A percentile compares a stretch with the other conserved stretches of the same genome.
phyloP scores from a whole-genome alignment of 306 rosid genomes.

The Morella rubra region DNA sequence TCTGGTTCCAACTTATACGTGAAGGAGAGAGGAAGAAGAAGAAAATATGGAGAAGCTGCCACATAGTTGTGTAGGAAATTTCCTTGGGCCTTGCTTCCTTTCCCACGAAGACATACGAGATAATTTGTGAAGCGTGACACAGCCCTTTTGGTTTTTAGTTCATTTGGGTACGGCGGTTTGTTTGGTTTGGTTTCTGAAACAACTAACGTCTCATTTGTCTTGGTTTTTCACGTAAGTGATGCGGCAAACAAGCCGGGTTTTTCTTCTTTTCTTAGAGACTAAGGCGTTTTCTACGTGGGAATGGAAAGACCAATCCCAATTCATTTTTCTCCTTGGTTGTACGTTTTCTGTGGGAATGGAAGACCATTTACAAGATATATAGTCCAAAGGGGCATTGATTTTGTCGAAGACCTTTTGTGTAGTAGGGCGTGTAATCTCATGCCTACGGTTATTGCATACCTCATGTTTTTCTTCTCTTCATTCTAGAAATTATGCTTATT shows the following conservation, averaged over 20 bases:
- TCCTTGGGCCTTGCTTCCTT: background rate
- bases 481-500: too few relatives aligned
- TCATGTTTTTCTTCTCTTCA: too few relatives aligned
- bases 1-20: conserved; percentile 7
- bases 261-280: background rate
- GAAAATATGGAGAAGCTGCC: background rate
- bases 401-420: too few relatives aligned
- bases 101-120: background rate
- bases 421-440: too few relatives aligned
- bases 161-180: background rate
- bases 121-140: too few relatives aligned
- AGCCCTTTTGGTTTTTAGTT: background rate
- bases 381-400: background rate
- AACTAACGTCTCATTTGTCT: too few relatives aligned
- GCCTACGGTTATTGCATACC: too few relatives aligned
- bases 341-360: background rate
- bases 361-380: background rate
- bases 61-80: background rate
- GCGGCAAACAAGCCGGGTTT: background rate
- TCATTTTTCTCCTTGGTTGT: background rate
- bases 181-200: background rate
- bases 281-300: background rate
- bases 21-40: too few relatives aligned
- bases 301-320: conserved; percentile 1
- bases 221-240: background rate